Base-by-base conservation (phyloP, 768 basidiomycete species). In the Russula virescens region DNA sequence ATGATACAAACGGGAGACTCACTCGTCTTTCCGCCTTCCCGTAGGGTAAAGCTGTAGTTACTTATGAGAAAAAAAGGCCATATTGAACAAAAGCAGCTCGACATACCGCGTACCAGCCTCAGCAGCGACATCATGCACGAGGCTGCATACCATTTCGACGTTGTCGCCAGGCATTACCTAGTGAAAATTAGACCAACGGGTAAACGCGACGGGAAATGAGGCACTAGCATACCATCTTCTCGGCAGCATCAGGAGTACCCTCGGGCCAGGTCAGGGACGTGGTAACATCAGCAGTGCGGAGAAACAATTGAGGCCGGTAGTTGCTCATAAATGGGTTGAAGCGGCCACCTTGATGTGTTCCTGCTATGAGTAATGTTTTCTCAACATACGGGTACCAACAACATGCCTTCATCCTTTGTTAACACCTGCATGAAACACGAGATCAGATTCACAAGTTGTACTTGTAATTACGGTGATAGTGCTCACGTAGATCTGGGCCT, bases 161-260 rank as follows among this genome's bases (percentile, higher is more conserved):
- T 96, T 96, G 78, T 98, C 96, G 64, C 96, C 96, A 53, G 96
- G 96, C 92, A 97, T 95, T 68, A 98, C 86, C 86, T 90, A 68
- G 54, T 55, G 9, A 45, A 3, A 8, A 55, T 67, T n/a, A 69
- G 43, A 21, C 50, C 35, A 38, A 31, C 26, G 34, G 51, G 35
- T 21, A 9, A 48, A 16, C 18, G 56, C 59, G 11, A 19, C 46
- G 59, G n/a, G 21, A 5, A 61, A 49, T 21, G 25, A 63, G 11
- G 31, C 28, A 31, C 16, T 9, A 28, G 70, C 76, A 26, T 52
- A 87, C 93, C 88, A 96, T 94, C 76, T 92, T 95, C 70, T 94
- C 90, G 58, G 83, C 82, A 19, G 90, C 84, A 68, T 89, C 87
- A 23, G 83, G 75, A 2, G 91, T 94, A 47, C 84, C 94, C 42